Percentiles rank a stretch among this genome's conserved stretches.
These are phyloP conservation scores for Agastache rugosa DNA, from an alignment of 257 asterid genomes.

Conservation along the genomic window DNA sequence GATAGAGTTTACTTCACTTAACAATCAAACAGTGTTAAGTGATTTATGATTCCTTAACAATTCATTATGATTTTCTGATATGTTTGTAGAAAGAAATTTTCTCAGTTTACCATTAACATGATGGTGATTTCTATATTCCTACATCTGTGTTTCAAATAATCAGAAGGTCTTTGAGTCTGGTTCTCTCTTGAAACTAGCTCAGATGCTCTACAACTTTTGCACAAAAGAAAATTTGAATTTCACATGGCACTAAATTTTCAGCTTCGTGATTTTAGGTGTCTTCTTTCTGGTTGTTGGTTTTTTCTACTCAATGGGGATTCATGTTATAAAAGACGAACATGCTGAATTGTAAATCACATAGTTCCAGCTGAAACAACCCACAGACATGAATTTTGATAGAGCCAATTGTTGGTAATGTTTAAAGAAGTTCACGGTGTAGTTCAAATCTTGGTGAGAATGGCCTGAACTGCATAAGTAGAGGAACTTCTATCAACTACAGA, in stretches of 20 bases:
- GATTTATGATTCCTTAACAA: not conserved
- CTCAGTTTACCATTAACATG: not conserved
- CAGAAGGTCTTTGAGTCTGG: not conserved
- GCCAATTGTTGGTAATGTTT: constrained; percentile 18
- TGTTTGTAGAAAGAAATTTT: not conserved
- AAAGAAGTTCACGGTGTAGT: not conserved
- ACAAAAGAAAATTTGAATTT: not conserved
- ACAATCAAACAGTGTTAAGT: not conserved
- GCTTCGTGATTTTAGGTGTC: constrained; percentile 22
- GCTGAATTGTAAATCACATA: constrained; percentile 24
- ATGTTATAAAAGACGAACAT: constrained; percentile 30
- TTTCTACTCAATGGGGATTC: constrained; percentile 15
- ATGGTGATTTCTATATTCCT: not conserved
- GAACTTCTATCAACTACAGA: constrained; percentile 27
- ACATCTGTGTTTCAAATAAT: constrained; percentile 1
- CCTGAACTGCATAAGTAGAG: constrained; percentile 34
- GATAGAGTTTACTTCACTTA: not conserved
- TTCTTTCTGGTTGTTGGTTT: constrained; percentile 2
- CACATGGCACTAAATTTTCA: not conserved
- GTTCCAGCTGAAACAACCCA: constrained; percentile 15
- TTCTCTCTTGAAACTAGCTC: constrained; percentile 16
- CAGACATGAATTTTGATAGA: not conserved
- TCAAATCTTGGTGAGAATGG: constrained; percentile 30
- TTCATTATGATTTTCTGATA: not conserved
- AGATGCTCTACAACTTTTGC: not conserved